Base-by-base conservation (phyloP, 2,329 filamentous ascomycete genomes). In the Parascedosporium putredinis region DNA sequence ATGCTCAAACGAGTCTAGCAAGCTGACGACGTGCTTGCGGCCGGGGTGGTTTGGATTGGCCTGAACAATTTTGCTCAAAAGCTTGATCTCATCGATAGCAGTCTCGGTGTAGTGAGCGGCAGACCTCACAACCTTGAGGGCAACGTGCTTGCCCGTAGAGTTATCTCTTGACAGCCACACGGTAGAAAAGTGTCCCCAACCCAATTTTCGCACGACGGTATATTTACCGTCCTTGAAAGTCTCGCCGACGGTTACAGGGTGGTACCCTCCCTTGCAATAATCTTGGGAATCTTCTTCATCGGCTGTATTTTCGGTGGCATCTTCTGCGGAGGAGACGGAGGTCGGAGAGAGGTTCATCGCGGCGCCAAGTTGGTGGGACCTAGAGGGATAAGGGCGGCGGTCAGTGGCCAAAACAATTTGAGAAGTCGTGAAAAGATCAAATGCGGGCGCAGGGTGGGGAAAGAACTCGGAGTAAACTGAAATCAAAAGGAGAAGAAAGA, bases 201-300 rank as follows among this genome's bases (percentile, higher is more conserved):
- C 91, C 49, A 97, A 77, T 74, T 97, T 97, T 70, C 90, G 86
- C 66, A 97, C 86, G 52, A 97, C 83, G 14, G 90, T 93, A 70
- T 98, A 98, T 71, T 88, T 91, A 58, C 88, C 90, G 65, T 97
- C 88, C 67, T 97, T 97, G 78, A 96, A 97, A 62, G 89, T 86
- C 71, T 98, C 93, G 60, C 93, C 93, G 53, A 97, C 85, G 60
- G 82, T 78, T 46, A 98, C 93, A 2, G 93, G 93, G 64, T 98
- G 93, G 68, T 97, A 98, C 53, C 93, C 93, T 61, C 93, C 93
- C 71, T 97, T 97, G 79, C 91, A 96, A 73, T 98, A 98, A 68
- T 98, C 93, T 69, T 97, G 91, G 45, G 88, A 95, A 68, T 98
- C 93, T 70, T 98, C 93, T 71, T 98, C 93, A 65, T 97, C 93